Evolutionary conservation across 2,329 filamentous ascomycete genomes (phyloP), one percentile per base, ranked within the genome.

Genomic region (Verticillium dahliae): DNA sequence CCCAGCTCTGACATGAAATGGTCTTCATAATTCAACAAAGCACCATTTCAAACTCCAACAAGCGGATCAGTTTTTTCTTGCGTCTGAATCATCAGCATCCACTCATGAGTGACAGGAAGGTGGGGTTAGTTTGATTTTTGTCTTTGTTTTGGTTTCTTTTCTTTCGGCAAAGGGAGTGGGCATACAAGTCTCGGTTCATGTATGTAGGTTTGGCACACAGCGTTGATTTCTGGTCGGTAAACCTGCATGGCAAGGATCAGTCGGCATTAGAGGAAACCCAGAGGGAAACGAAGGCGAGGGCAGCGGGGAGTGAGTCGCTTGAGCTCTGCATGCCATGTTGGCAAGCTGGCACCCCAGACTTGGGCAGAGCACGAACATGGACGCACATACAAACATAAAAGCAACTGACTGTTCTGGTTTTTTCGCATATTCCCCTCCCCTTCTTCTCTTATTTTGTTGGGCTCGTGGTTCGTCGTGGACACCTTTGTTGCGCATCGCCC

Each of bases 1-100:
- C 65, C 65, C 9, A 66, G 65, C 34, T 65, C 64, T 45, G 65
- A 66, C 60, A 60, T 63, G 15, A 64, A 66, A 54, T 66, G 65
- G 63, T 50, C 59, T 45, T 65, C 31, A n/a, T 14, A 14, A 31
- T 14, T 18, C 13, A 14, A 10, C 9, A 11, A 18, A 13, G n/a
- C 18, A 11, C 45, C 45, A 31, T 18, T 15, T 13, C 38, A 45
- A 6, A 15, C 9, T 45, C 27, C 14, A 27, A n/a, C 4, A 18
- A 52, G 22, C 18, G n/a, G 18, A 22, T 52, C 45, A 31, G 45
- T 13, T 45, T 41, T 64, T 58, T 27, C 61, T 58, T 64, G 52
- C 62, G n/a, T 41, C 58, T 58, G 59, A 64, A 62, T 52, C 54
- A 33, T 57, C n/a, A 58, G 61, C 58, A 58, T 54, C 7, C 52